Evolutionary conservation across 75 land plant species (phyloP).

Genomic region (Cupressus sempervirens): DNA sequence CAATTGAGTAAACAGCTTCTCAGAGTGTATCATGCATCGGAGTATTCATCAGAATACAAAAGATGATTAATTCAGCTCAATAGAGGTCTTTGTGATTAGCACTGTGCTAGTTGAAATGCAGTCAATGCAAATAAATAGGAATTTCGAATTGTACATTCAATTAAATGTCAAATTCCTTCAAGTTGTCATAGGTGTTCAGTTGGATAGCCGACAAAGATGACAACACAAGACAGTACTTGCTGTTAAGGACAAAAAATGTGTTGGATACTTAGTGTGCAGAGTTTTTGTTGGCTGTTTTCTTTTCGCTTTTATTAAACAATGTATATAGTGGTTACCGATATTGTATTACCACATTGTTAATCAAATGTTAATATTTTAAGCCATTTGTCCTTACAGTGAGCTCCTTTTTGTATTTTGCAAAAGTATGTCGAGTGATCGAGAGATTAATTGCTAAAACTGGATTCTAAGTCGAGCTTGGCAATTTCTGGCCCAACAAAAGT

Average conservation of each 20-base stretch:
- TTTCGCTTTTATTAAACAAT: neutral
- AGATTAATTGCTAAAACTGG: neutral
- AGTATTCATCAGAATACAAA: neutral
- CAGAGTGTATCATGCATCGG: neutral
- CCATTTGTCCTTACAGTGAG: neutral
- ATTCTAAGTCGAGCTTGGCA: neutral
- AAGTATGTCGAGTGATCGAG: neutral
- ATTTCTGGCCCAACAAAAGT: neutral
- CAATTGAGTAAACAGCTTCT: neutral
- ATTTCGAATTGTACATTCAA: neutral
- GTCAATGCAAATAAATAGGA: constrained; percentile 3
- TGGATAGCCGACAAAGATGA: neutral
- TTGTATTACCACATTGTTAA: neutral
- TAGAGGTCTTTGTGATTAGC: neutral
- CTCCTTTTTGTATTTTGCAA: neutral
- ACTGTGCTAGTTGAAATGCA: constrained; percentile 4
- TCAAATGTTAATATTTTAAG: neutral
- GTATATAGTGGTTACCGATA: neutral
- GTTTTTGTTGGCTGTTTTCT: neutral
- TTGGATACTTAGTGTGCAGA: neutral
- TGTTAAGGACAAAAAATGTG: neutral
- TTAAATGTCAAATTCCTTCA: neutral
- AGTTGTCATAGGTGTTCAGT: neutral
- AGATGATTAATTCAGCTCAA: neutral
- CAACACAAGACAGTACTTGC: neutral